These are phyloP conservation scores for Neocucurbitaria cava DNA, from an alignment of 2,329 filamentous ascomycete genomes.

Conservation along the genomic window DNA sequence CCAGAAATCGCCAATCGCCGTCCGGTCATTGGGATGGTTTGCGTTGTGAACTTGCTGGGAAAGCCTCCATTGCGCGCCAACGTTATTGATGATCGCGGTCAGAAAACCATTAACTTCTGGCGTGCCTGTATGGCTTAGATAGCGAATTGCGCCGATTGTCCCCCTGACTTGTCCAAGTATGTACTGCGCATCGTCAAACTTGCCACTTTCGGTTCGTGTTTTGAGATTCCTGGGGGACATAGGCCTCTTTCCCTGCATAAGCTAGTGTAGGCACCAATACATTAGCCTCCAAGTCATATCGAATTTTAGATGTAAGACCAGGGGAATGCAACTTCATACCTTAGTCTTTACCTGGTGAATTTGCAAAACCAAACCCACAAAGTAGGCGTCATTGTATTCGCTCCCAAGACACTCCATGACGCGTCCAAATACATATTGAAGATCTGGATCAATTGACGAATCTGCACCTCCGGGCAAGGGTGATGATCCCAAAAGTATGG, in stretches of 20 bases:
- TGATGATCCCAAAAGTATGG: slow-evolving; percentile 1
- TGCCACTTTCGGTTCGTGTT: background rate
- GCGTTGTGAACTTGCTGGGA: background rate
- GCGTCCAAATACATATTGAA: background rate
- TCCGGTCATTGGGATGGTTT: background rate
- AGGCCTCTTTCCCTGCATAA: background rate
- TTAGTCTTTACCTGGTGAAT: background rate
- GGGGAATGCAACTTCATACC: background rate
- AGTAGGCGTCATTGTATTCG: background rate
- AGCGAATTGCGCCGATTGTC: background rate
- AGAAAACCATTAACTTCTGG: slow-evolving; percentile 3
- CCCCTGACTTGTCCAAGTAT: background rate
- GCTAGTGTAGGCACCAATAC: background rate
- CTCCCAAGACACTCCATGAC: slow-evolving; percentile 1
- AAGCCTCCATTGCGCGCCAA: slow-evolving; percentile 1
- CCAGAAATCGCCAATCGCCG: slow-evolving; percentile 2
- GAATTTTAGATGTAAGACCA: no score
- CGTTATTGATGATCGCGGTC: slow-evolving; percentile 1
- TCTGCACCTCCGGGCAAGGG: slow-evolving; percentile 8
- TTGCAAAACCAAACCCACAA: background rate
- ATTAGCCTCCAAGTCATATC: background rate
- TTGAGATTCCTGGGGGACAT: background rate
- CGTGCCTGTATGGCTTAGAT: background rate
- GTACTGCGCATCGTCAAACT: background rate
- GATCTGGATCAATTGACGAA: background rate